phyloP scores from a whole-genome alignment of 306 rosid species.

The Abrus pulchellus region DNA sequence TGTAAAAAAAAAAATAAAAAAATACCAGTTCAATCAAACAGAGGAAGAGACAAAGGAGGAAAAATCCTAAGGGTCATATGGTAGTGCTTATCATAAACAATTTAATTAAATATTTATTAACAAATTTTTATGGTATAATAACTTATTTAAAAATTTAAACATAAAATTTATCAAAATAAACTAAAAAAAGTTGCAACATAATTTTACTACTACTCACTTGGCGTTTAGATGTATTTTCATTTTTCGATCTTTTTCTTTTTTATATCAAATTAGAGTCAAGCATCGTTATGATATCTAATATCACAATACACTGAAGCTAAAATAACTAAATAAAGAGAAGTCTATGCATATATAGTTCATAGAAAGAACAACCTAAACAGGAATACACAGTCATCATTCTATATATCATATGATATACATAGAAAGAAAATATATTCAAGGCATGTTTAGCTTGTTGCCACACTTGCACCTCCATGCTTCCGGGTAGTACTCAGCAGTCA shows the following conservation, averaged over 20 bases:
- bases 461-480: slow-evolving; percentile 99
- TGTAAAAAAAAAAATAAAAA: too few species aligned
- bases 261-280: neutral
- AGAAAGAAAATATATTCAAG: slow-evolving; percentile 56
- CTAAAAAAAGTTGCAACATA: slow-evolving; percentile 18
- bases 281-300: neutral
- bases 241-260: neutral
- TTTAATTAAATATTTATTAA: too few species aligned
- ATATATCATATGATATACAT: slow-evolving; percentile 10
- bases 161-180: too few species aligned
- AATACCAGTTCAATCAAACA: slow-evolving; percentile 1
- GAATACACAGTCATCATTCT: neutral
- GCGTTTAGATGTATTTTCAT: slow-evolving; percentile 7
- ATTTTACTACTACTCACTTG: slow-evolving; percentile 17
- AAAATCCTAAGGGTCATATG: neutral
- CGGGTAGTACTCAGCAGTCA: slow-evolving; percentile 85
- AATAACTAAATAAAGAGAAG: slow-evolving; percentile 4
- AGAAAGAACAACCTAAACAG: neutral
- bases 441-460: slow-evolving; percentile 88
- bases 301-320: neutral
- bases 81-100: too few species aligned
- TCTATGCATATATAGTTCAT: slow-evolving; percentile 21
- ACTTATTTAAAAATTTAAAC: too few species aligned
- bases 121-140: too few species aligned
- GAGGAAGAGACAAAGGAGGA: slow-evolving; percentile 2